These are phyloP conservation scores for Stellera chamaejasme DNA, from an alignment of 345 rosid genomes.

Conservation along the genomic window DNA sequence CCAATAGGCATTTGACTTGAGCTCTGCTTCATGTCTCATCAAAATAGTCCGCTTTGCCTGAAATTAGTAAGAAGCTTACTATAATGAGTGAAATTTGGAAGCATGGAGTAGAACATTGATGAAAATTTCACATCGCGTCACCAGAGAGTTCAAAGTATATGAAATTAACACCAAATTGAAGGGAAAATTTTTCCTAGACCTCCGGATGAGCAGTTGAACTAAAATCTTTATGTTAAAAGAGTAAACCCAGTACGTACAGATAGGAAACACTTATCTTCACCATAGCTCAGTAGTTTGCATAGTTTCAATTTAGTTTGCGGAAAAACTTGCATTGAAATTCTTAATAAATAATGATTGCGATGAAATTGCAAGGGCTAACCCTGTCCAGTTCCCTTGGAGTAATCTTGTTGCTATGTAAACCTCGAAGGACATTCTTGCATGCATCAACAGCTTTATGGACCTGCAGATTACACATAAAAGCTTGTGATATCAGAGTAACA, in stretches of 20 bases:
- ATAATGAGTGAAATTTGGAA: background rate
- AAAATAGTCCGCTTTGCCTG: constrained; percentile 96
- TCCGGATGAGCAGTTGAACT: no score
- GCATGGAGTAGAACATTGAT: background rate
- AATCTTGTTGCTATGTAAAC: constrained; percentile 77
- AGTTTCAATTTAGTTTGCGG: background rate
- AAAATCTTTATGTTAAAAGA: no score
- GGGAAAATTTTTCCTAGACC: no score
- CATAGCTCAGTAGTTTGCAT: background rate
- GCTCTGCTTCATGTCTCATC: constrained; percentile 99
- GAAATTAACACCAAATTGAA: background rate
- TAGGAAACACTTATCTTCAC: no score
- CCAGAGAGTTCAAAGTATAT: background rate
- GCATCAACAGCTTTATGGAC: constrained; percentile 96
- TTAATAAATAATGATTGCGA: background rate
- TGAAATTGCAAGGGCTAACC: constrained; percentile 42
- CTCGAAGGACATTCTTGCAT: constrained; percentile 95
- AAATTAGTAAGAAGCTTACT: background rate
- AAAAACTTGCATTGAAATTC: constrained; percentile 1
- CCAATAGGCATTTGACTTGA: constrained; percentile 99
- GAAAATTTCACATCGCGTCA: background rate
- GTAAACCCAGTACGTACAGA: no score
- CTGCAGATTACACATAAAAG: constrained; percentile 32
- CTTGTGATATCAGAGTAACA: constrained; percentile 12
- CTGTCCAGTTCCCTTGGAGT: constrained; percentile 88